Evolutionary conservation across 2,329 filamentous ascomycete genomes (phyloP).

Genomic region (Cytospora leucostoma): DNA sequence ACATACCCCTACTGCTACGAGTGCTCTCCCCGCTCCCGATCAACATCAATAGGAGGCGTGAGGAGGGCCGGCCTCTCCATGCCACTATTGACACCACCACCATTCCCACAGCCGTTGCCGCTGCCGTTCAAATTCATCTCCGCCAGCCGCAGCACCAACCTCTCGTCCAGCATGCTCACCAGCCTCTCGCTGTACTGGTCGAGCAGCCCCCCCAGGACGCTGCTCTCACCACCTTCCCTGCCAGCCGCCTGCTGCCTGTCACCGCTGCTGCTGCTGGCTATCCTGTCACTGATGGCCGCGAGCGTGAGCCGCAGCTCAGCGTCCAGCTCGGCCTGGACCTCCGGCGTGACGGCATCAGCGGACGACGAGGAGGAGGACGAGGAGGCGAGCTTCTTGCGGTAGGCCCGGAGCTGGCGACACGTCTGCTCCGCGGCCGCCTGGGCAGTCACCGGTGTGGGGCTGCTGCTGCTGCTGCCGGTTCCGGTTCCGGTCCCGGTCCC

Average conservation of each 20-base stretch:
- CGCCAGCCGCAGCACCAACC: conserved; percentile 51
- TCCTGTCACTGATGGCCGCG: conserved; percentile 60
- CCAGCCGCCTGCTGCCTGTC: neutral
- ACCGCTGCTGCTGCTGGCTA: conserved; percentile 49
- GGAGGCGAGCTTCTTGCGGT: conserved; percentile 61
- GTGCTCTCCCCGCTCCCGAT: conserved; percentile 9
- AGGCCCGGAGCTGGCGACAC: conserved; percentile 62
- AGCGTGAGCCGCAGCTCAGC: conserved; percentile 65
- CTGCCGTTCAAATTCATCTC: conserved; percentile 9
- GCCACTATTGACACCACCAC: neutral
- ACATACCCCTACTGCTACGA: neutral
- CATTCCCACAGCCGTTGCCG: neutral
- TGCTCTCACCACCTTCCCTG: conserved; percentile 51
- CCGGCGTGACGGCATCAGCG: conserved; percentile 55
- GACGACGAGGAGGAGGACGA: conserved; percentile 30
- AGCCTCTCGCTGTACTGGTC: conserved; percentile 76
- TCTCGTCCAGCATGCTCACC: conserved; percentile 71
- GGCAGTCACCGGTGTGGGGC: conserved; percentile 35
- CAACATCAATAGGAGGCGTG: conserved; percentile 9
- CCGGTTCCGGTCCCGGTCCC: conserved; percentile 57
- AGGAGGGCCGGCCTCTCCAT: neutral
- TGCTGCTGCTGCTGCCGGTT: conserved; percentile 32
- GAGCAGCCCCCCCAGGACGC: conserved; percentile 62
- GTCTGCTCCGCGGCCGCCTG: conserved; percentile 66
- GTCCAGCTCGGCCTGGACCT: conserved; percentile 62